Evolutionary conservation across 306 rosid genomes (phyloP).

Genomic region (Hylodesmum podocarpum): DNA sequence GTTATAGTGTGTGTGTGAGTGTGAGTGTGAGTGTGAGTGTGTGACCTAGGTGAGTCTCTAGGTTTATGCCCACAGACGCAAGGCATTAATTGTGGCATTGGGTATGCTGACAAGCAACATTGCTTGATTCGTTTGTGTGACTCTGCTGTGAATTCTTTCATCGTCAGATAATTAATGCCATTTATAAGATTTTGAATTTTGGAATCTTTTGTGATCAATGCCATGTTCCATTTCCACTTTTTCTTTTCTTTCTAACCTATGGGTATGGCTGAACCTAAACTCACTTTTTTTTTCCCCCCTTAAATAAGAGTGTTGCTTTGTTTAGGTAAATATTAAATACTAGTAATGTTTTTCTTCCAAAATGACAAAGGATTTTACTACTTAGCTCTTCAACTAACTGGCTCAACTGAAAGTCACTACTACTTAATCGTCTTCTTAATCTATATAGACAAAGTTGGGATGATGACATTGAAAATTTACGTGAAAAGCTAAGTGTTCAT

Average conservation of each 20-base stretch:
- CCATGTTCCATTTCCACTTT: not conserved
- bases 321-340: too few species aligned
- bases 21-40: not conserved
- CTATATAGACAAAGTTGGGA: not conserved
- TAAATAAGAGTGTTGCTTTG: not conserved
- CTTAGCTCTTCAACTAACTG: not conserved
- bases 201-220: slow-evolving; percentile 24
- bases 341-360: not conserved
- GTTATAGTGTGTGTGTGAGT: not conserved
- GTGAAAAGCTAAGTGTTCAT: not conserved
- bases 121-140: not conserved
- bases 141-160: slow-evolving; percentile 26
- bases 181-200: slow-evolving; percentile 8
- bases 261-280: not conserved
- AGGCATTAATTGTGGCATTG: slow-evolving; percentile 36
- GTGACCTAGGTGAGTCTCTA: slow-evolving; percentile 9
- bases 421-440: not conserved
- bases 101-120: slow-evolving; percentile 27
- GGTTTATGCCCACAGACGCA: slow-evolving; percentile 31
- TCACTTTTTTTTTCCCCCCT: not conserved
- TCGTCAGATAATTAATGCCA: slow-evolving; percentile 36
- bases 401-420: not conserved
- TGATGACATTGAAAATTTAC: not conserved
- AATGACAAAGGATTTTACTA: not conserved
- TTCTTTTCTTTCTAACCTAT: not conserved